phyloP scores from a whole-genome alignment of 352 stramenopile genomes.

The Blastocystis sp. region DNA sequence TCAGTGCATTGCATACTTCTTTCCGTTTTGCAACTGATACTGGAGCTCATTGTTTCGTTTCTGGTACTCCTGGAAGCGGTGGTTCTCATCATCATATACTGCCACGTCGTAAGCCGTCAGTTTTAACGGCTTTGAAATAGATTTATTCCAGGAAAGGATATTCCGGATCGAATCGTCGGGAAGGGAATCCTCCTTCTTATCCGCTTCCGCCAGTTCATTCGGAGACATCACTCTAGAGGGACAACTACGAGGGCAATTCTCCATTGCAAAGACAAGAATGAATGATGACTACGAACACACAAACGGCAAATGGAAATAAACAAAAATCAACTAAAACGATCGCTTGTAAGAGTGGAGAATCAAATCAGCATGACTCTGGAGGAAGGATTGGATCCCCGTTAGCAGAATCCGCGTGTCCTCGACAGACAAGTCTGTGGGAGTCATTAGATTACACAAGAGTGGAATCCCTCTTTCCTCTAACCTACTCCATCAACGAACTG shows the following conservation, averaged over 20 bases:
- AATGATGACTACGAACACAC: not conserved
- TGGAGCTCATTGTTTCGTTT: constrained; percentile 3
- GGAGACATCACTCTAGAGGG: not conserved
- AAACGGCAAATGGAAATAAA: not conserved
- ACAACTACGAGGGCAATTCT: constrained; percentile 34
- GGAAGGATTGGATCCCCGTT: not conserved
- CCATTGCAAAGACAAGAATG: constrained; percentile 2
- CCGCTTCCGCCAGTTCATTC: not conserved
- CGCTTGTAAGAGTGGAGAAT: not conserved
- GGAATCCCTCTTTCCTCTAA: not conserved
- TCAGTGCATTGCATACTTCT: not conserved
- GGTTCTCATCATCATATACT: not conserved
- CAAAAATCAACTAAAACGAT: not conserved
- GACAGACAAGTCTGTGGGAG: not conserved
- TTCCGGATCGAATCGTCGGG: not conserved
- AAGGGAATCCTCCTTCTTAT: constrained; percentile 13
- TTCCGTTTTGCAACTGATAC: constrained; percentile 46
- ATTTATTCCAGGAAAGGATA: not conserved
- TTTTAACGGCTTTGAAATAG: not conserved
- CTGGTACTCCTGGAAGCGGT: constrained; percentile 25
- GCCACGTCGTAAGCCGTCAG: not conserved
- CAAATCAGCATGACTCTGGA: not conserved
- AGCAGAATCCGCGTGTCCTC: not conserved
- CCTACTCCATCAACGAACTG: not conserved
- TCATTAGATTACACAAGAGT: constrained; percentile 10